A percentile compares a stretch with the other conserved stretches of the same genome.
Evolutionary conservation across 169 alveolate genomes (phyloP).

Genomic region (Plasmodium cynomolgi): DNA sequence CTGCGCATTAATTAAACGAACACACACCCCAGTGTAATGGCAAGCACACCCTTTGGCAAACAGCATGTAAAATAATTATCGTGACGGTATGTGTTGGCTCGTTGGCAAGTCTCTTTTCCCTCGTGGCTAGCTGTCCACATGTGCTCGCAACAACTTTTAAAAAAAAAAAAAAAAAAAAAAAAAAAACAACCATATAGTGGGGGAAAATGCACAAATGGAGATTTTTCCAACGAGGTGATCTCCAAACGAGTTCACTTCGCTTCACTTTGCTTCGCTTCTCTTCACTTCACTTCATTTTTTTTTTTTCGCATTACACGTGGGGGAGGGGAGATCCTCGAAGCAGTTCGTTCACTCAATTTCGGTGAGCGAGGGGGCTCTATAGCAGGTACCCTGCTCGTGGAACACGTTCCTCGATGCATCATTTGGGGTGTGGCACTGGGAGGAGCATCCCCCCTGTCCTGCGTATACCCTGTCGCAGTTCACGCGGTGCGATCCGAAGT

Average conservation of each 20-base stretch:
- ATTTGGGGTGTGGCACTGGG: background rate
- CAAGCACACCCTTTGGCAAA: background rate
- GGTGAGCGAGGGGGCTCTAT: slow-evolving; percentile 21
- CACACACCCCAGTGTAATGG: background rate
- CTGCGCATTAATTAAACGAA: background rate
- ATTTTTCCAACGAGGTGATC: background rate
- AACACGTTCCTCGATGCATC: background rate
- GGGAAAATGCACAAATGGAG: background rate
- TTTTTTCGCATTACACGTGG: background rate
- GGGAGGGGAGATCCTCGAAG: background rate
- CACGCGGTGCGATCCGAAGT: background rate
- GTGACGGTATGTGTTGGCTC: background rate
- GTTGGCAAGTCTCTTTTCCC: background rate
- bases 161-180: background rate
- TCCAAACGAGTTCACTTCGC: background rate
- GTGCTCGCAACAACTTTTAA: background rate
- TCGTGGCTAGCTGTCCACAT: background rate
- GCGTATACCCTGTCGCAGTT: background rate
- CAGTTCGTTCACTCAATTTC: slow-evolving; percentile 29
- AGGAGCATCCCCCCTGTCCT: background rate
- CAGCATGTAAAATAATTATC: background rate
- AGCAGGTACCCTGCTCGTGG: background rate
- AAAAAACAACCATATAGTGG: background rate
- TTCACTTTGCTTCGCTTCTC: background rate
- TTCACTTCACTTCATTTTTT: background rate